Percentiles rank a stretch among this genome's conserved stretches.
These are phyloP conservation scores for Amylostereum chailletii DNA, from an alignment of 1,284 basidiomycete genomes.

Conservation along the genomic window DNA sequence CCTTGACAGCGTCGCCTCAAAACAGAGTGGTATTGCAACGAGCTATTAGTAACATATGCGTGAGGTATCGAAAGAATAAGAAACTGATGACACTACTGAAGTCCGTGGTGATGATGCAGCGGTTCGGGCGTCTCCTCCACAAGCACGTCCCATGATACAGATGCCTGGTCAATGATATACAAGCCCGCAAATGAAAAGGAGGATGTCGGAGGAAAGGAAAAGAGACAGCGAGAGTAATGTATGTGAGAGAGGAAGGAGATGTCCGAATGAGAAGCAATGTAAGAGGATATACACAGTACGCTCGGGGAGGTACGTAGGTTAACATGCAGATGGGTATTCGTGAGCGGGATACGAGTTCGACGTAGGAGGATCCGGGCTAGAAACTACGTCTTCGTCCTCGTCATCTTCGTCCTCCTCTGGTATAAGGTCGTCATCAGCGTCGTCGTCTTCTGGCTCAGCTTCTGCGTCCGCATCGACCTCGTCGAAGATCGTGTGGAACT, in stretches of 20 bases:
- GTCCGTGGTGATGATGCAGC: too few species aligned
- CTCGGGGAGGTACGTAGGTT: background rate
- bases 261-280: background rate
- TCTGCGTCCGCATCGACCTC: slow-evolving; percentile 32
- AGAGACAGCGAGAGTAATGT: background rate
- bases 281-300: background rate
- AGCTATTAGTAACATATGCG: too few species aligned
- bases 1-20: too few species aligned
- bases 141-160: too few species aligned
- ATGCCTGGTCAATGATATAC: too few species aligned
- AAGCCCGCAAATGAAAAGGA: background rate
- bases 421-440: slow-evolving; percentile 38
- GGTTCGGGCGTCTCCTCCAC: too few species aligned
- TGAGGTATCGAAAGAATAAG: too few species aligned
- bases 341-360: background rate
- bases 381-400: slow-evolving; percentile 13
- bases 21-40: too few species aligned
- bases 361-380: background rate
- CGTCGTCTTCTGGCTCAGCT: slow-evolving; percentile 27
- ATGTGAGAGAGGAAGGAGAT: background rate
- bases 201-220: background rate
- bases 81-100: too few species aligned
- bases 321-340: background rate
- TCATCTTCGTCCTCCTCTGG: slow-evolving; percentile 39
- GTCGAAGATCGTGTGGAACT: slow-evolving; percentile 45